phyloP scores from a whole-genome alignment of 108 stramenopile species.

The Cyclotella cryptica region DNA sequence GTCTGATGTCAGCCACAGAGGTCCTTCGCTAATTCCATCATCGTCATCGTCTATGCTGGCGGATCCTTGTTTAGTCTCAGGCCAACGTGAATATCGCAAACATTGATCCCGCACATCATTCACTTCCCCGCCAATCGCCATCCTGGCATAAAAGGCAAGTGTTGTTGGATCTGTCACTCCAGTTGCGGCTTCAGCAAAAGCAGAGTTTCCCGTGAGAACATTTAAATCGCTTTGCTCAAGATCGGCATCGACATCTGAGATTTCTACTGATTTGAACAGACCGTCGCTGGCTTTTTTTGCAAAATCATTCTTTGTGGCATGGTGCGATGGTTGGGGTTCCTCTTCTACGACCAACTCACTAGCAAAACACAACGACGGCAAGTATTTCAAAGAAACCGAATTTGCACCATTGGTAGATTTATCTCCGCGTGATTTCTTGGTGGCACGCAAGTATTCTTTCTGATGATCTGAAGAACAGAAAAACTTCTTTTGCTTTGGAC shows the following conservation, averaged over 20 bases:
- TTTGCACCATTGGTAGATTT: slow-evolving; percentile 26
- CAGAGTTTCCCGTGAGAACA: slow-evolving; percentile 61
- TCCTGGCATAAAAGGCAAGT: slow-evolving; percentile 75
- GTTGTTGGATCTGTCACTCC: slow-evolving; percentile 73
- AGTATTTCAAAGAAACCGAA: slow-evolving; percentile 31
- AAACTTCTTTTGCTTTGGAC: slow-evolving; percentile 65
- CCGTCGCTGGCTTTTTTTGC: slow-evolving; percentile 23
- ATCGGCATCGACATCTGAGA: slow-evolving; percentile 62
- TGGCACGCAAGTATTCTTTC: slow-evolving; percentile 63
- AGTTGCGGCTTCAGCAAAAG: slow-evolving; percentile 29
- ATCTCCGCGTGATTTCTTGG: slow-evolving; percentile 28
- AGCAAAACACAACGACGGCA: slow-evolving; percentile 76
- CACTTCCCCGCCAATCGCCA: slow-evolving; percentile 50
- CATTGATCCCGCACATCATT: slow-evolving; percentile 77
- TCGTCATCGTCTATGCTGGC: slow-evolving; percentile 16
- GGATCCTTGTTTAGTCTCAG: not conserved
- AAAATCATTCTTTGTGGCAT: slow-evolving; percentile 17
- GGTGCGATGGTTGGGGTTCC: slow-evolving; percentile 50
- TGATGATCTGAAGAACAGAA: slow-evolving; percentile 82
- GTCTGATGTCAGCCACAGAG: slow-evolving; percentile 74
- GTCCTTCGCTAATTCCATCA: slow-evolving; percentile 30
- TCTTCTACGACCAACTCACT: slow-evolving; percentile 88
- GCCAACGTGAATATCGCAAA: slow-evolving; percentile 83
- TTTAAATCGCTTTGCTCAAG: slow-evolving; percentile 88
- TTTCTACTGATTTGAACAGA: slow-evolving; percentile 43